Evolutionary conservation across 371 early-diverging fungal species (phyloP).

Genomic region (Fennellomyces sp.): DNA sequence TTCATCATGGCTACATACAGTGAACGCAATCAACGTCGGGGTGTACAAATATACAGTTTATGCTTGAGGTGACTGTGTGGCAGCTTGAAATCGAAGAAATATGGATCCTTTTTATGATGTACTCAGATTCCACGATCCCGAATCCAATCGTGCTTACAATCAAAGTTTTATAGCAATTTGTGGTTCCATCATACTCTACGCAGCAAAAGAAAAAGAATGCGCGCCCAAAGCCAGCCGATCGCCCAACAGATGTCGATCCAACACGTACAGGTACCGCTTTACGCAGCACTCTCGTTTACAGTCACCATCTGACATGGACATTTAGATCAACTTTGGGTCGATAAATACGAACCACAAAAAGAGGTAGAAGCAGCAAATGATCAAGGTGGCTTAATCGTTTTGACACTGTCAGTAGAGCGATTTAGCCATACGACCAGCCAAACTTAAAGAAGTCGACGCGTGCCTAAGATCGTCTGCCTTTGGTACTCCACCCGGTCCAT

Average conservation of each 20-base stretch:
- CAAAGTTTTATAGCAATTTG: neutral
- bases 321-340: constrained; percentile 29
- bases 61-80: too few relatives aligned
- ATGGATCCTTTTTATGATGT: constrained; percentile 3
- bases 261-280: neutral
- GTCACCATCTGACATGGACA: neutral
- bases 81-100: too few relatives aligned
- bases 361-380: constrained; percentile 10
- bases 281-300: neutral
- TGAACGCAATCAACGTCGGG: too few relatives aligned
- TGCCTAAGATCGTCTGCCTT: constrained; percentile 17
- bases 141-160: too few relatives aligned
- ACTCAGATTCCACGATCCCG: too few relatives aligned
- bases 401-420: constrained; percentile 14
- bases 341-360: constrained; percentile 27
- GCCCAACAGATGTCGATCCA: neutral
- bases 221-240: neutral
- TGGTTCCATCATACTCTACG: neutral
- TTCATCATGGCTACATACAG: too few relatives aligned
- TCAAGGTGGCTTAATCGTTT: neutral
- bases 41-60: too few relatives aligned
- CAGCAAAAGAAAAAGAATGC: neutral
- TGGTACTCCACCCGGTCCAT: neutral
- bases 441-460: constrained; percentile 17
- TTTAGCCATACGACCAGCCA: constrained; percentile 20